Evolutionary conservation across 345 rosid genomes (phyloP).

Genomic region (Eucalyptus coolabah): DNA sequence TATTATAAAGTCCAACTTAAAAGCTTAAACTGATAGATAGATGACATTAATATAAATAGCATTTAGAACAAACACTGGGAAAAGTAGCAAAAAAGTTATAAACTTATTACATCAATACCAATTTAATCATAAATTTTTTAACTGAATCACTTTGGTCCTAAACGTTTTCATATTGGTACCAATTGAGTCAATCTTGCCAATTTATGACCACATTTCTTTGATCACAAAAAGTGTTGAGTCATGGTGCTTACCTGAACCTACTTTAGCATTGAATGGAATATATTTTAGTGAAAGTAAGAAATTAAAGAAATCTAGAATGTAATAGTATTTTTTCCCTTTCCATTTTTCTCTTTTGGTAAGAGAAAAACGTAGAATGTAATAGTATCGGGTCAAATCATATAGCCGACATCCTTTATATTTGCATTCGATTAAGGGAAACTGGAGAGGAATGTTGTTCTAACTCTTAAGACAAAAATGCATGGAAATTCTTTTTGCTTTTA

Average conservation of each 20-base stretch:
- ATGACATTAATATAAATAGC: too few relatives aligned
- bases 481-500: background rate
- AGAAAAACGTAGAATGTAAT: background rate
- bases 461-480: background rate
- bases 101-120: too few relatives aligned
- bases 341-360: background rate
- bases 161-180: too few relatives aligned
- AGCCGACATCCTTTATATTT: background rate
- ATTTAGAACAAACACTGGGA: too few relatives aligned
- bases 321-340: background rate
- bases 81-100: too few relatives aligned
- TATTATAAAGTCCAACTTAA: too few relatives aligned
- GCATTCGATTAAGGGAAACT: background rate
- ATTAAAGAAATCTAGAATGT: background rate
- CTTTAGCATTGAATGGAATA: background rate
- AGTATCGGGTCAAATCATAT: background rate
- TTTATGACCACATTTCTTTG: background rate
- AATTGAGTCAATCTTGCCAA: rapidly evolving
- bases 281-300: background rate
- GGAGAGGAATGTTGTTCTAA: background rate
- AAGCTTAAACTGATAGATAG: too few relatives aligned
- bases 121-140: too few relatives aligned
- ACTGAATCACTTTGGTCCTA: too few relatives aligned
- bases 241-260: background rate
- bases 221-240: background rate